phyloP scores from a whole-genome alignment of 2,329 filamentous ascomycete species.

The Pseudodiploospora longispora region DNA sequence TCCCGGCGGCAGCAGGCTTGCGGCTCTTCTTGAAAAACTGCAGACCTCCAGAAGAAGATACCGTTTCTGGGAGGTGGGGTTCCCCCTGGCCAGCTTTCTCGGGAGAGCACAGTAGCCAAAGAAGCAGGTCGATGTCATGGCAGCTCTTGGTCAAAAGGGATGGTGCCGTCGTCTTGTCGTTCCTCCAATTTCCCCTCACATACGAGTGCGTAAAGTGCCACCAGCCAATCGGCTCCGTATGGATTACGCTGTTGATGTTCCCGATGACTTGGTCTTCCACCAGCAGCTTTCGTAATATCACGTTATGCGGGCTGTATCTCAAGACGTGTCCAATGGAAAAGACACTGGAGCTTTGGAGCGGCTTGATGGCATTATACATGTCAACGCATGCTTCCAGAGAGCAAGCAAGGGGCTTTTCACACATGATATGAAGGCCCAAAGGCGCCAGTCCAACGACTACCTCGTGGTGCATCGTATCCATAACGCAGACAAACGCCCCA shows the following conservation, averaged over 20 bases:
- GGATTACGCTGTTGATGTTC: conserved; percentile 76
- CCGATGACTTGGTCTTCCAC: conserved; percentile 70
- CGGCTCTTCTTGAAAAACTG: conserved; percentile 68
- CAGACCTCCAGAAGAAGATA: conserved; percentile 69
- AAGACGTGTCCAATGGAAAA: conserved; percentile 94
- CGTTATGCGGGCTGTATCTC: conserved; percentile 88
- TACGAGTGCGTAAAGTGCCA: conserved; percentile 94
- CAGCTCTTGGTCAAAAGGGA: conserved; percentile 91
- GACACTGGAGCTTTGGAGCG: conserved; percentile 34
- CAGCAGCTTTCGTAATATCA: conserved; percentile 70
- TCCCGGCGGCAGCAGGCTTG: conserved; percentile 68
- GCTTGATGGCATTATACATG: conserved; percentile 55
- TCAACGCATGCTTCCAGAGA: conserved; percentile 68
- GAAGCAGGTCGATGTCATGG: conserved; percentile 86
- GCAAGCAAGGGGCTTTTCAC: conserved; percentile 88
- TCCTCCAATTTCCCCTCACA: conserved; percentile 90
- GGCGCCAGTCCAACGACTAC: conserved; percentile 68
- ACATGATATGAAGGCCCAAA: conserved; percentile 73
- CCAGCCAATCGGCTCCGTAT: conserved; percentile 91
- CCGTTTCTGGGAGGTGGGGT: conserved; percentile 64
- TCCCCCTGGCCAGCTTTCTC: conserved; percentile 31
- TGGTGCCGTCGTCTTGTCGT: conserved; percentile 65
- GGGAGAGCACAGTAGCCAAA: conserved; percentile 84
- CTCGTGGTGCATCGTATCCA: conserved; percentile 82
- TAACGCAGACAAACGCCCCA: conserved; percentile 57